Evolutionary conservation across 257 asterid genomes (phyloP), one percentile per base, ranked within the genome.

Genomic region (Pogostemon cablin): DNA sequence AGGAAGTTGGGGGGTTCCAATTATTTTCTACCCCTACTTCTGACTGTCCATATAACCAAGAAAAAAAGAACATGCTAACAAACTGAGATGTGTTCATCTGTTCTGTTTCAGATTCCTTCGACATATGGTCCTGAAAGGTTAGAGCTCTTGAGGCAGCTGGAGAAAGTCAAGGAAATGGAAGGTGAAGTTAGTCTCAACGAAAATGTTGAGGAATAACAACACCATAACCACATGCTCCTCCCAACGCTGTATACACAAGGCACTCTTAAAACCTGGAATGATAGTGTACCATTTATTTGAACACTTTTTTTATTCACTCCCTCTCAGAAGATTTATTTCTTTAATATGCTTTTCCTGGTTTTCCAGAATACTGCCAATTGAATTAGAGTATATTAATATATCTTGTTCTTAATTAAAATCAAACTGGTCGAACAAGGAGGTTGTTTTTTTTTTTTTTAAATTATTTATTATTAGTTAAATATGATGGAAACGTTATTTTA

Each of bases 81-180:
- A 65, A 42, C 84, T 35, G 72, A 74, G 72, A 35, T 25, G 49
- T 58, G 69, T 72, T 59, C 25, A 35, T 47, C 64, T 59, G 60
- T 34, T 65, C 61, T 72, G 69, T 74, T 79, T 78, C 87, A 93
- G 98, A 93, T 93, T 79, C 97, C 98, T 69, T 93, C 97, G 46
- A 95, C 99, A 4, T 95, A 95, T 34, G 98, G 99, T 73, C 81
- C 87, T 1, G 99, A 91, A 75, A 88, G 99, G 79, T 72, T 95
- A 72, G 85, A 83, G 78, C 96, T 95, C 65, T 72, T 95, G 86
- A 88, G 99, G 93, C 92, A 95, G 87, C 88, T 95, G 67, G 85
- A 95, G 83, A 95, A 95, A 80, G 95, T 95, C 5, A 90, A 86
- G 86, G 96, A 95, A 83, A 77, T 86, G 95, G 95, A 91, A 80